phyloP scores from a whole-genome alignment of 345 rosid species.

The Hirschfeldia incana region DNA sequence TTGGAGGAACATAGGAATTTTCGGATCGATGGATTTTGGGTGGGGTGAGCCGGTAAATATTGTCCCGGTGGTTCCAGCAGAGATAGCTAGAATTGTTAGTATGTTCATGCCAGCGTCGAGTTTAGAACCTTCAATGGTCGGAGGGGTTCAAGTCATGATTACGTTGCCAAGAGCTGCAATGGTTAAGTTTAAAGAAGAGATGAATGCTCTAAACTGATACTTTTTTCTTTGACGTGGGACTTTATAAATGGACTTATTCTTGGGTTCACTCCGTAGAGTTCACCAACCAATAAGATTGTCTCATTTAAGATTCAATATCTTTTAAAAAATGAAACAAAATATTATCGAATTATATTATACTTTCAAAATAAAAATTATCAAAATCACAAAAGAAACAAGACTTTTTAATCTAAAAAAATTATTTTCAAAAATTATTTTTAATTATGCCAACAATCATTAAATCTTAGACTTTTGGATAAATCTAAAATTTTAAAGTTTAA shows the following conservation, averaged over 20 bases:
- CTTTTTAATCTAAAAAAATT: too few species aligned
- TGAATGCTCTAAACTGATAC: neutral
- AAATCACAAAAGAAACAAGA: too few species aligned
- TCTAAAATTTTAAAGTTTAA: too few species aligned
- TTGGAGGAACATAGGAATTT: conserved; percentile 24
- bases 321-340: too few species aligned
- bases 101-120: conserved; percentile 25
- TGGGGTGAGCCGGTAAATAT: conserved; percentile 31
- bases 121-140: conserved; percentile 11
- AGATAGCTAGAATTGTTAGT: conserved; percentile 7
- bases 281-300: too few species aligned
- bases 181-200: conserved; percentile 25
- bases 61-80: conserved; percentile 16
- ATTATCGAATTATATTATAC: too few species aligned
- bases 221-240: neutral
- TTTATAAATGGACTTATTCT: neutral
- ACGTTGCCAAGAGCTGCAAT: conserved; percentile 24
- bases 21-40: conserved; percentile 34
- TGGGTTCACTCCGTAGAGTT: too few species aligned
- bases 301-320: too few species aligned
- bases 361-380: too few species aligned
- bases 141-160: conserved; percentile 21
- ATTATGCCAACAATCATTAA: too few species aligned
- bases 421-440: too few species aligned
- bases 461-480: too few species aligned